phyloP scores from a whole-genome alignment of 768 basidiomycete species.

The Clathrus columnatus region DNA sequence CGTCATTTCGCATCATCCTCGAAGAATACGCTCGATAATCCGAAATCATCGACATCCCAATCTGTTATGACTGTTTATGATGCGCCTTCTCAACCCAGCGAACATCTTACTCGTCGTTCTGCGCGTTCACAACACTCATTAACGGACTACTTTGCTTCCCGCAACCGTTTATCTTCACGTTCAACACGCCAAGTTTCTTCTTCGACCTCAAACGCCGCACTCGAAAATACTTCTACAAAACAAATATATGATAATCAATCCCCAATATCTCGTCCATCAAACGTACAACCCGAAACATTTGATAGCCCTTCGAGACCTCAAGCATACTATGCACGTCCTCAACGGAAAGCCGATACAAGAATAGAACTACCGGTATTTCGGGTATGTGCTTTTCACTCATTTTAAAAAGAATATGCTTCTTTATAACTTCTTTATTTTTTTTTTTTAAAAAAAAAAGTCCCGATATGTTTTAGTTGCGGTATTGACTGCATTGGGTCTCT shows the following conservation, averaged over 20 bases:
- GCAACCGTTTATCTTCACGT: neutral
- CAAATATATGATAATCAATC: neutral
- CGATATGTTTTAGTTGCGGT: conserved; percentile 54
- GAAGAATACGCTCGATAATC: neutral
- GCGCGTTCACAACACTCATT: conserved; percentile 7
- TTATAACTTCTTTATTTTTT: neutral
- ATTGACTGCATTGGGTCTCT: conserved; percentile 41
- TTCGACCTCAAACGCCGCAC: neutral
- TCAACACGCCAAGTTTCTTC: neutral
- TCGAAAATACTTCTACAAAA: neutral
- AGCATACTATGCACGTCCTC: conserved; percentile 35
- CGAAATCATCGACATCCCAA: neutral
- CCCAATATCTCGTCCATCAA: neutral
- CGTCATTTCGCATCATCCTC: neutral
- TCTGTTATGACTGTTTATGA: conserved; percentile 3
- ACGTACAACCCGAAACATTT: conserved; percentile 28
- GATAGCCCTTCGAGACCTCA: conserved; percentile 36
- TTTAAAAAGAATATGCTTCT: neutral
- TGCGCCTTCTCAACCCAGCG: conserved; percentile 9
- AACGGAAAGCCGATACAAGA: conserved; percentile 15
- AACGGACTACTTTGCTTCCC: conserved; percentile 1
- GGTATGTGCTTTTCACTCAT: conserved; percentile 20
- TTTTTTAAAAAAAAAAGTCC: too few species aligned
- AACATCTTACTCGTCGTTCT: conserved; percentile 5
- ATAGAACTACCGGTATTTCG: conserved; percentile 35